Percentiles rank a stretch among this genome's conserved stretches.
These are phyloP conservation scores for Boletus rubropictus DNA, from an alignment of 768 basidiomycete genomes.

Conservation along the genomic window DNA sequence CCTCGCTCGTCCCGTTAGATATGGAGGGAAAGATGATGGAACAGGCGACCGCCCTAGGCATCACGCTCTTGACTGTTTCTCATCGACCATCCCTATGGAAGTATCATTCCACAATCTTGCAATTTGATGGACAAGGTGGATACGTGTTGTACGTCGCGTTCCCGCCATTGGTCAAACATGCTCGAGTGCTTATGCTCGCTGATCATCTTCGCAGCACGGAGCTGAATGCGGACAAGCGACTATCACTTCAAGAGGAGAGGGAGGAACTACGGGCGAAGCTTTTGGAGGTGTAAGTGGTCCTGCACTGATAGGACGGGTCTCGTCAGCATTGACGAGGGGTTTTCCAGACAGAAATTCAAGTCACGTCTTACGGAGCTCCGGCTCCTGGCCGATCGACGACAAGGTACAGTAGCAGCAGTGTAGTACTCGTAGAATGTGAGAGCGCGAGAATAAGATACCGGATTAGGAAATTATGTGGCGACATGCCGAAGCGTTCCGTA, in stretches of 20 bases:
- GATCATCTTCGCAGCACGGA: slow-evolving; percentile 53
- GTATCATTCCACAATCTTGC: slow-evolving; percentile 82
- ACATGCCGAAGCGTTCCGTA: slow-evolving; percentile 16
- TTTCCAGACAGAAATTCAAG: slow-evolving; percentile 70
- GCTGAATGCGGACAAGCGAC: slow-evolving; percentile 82
- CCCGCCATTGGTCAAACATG: neutral
- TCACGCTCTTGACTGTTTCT: slow-evolving; percentile 91
- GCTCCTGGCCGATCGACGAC: slow-evolving; percentile 30
- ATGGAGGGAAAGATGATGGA: slow-evolving; percentile 96
- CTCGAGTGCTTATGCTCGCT: neutral
- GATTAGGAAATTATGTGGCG: neutral
- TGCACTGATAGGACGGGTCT: neutral
- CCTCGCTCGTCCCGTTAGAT: slow-evolving; percentile 87
- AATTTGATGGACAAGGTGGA: slow-evolving; percentile 91
- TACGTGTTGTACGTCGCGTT: slow-evolving; percentile 77
- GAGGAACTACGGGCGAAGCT: slow-evolving; percentile 80
- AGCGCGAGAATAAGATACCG: slow-evolving; percentile 7
- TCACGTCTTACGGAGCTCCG: slow-evolving; percentile 65
- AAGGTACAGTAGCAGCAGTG: neutral
- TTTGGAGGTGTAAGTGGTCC: slow-evolving; percentile 67
- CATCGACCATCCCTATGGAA: slow-evolving; percentile 94
- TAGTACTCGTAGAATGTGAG: neutral
- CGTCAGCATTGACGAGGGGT: neutral
- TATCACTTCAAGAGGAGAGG: slow-evolving; percentile 93
- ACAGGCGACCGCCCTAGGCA: slow-evolving; percentile 77